Conservation (phyloP, 2,329 filamentous ascomycete genomes). For the Stylonectria norvegica region DNA sequence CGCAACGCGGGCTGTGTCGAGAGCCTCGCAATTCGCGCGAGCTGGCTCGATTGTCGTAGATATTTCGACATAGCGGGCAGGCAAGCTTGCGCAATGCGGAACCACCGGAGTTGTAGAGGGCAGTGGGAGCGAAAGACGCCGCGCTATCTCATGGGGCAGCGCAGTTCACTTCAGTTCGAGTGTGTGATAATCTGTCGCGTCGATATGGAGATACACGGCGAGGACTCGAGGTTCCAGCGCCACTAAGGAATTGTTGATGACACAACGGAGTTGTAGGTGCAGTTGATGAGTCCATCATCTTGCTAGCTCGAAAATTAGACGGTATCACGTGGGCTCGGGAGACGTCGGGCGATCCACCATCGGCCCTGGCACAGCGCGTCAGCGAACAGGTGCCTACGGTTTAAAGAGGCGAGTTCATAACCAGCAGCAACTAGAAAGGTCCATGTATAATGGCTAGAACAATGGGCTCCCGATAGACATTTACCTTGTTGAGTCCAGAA, state of each 20-base stretch:
- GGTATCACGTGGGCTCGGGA: slow-evolving; percentile 29
- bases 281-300: slow-evolving; percentile 24
- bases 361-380: slow-evolving; percentile 9
- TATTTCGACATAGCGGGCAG: slow-evolving; percentile 58
- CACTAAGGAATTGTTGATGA: slow-evolving; percentile 27
- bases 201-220: slow-evolving; percentile 10
- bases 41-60: slow-evolving; percentile 62
- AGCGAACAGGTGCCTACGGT: slow-evolving; percentile 16
- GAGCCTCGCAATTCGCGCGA: slow-evolving; percentile 60
- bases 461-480: too few species aligned
- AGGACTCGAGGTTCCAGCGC: slow-evolving; percentile 15
- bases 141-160: slow-evolving; percentile 34
- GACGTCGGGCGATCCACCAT: slow-evolving; percentile 15
- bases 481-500: too few species aligned
- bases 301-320: slow-evolving; percentile 30
- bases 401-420: slow-evolving; percentile 3
- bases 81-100: slow-evolving; percentile 32
- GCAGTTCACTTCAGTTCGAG: slow-evolving; percentile 15
- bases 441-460: too few species aligned
- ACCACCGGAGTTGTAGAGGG: slow-evolving; percentile 31
- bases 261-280: slow-evolving; percentile 29
- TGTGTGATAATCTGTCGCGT: slow-evolving; percentile 5
- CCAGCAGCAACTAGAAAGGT: too few species aligned
- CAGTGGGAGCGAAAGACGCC: slow-evolving; percentile 17
- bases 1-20: slow-evolving; percentile 51